These are phyloP conservation scores for Metschnikowia sp. DNA, from an alignment of 805 yeast genomes.

Conservation along the genomic window DNA sequence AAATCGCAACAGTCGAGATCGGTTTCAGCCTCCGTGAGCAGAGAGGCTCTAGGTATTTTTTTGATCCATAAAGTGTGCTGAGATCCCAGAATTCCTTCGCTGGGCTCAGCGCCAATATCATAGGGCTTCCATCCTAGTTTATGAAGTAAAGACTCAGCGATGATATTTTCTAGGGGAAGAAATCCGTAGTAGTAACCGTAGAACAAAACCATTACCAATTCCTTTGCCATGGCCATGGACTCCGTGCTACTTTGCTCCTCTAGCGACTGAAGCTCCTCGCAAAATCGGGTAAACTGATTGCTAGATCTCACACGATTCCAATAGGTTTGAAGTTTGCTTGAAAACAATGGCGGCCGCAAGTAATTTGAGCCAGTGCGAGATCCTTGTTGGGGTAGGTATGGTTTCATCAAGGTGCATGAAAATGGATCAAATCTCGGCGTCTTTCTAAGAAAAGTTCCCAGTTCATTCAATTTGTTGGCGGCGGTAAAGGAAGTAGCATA, in stretches of 20 bases:
- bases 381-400: constrained; percentile 28
- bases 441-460: constrained; percentile 23
- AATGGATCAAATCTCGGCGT: constrained; percentile 22
- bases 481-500: constrained; percentile 38
- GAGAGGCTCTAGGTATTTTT: constrained; percentile 14
- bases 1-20: constrained; percentile 34
- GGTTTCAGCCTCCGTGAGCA: constrained; percentile 8
- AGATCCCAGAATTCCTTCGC: background rate
- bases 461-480: constrained; percentile 24
- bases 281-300: constrained; percentile 31
- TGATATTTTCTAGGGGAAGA: constrained; percentile 41
- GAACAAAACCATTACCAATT: constrained; percentile 37
- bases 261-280: constrained; percentile 27
- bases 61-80: constrained; percentile 27
- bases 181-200: constrained; percentile 42
- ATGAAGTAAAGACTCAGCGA: constrained; percentile 39
- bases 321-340: constrained; percentile 33
- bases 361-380: constrained; percentile 1
- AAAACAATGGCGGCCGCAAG: constrained; percentile 34
- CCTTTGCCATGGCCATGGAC: constrained; percentile 24
- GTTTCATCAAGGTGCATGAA: constrained; percentile 29
- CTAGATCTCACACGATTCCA: constrained; percentile 40
- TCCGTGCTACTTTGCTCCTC: constrained; percentile 22
- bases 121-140: constrained; percentile 44
- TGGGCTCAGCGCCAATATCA: constrained; percentile 11